Base-by-base conservation (phyloP, 768 basidiomycete genomes). In the Leccinellum albellum region DNA sequence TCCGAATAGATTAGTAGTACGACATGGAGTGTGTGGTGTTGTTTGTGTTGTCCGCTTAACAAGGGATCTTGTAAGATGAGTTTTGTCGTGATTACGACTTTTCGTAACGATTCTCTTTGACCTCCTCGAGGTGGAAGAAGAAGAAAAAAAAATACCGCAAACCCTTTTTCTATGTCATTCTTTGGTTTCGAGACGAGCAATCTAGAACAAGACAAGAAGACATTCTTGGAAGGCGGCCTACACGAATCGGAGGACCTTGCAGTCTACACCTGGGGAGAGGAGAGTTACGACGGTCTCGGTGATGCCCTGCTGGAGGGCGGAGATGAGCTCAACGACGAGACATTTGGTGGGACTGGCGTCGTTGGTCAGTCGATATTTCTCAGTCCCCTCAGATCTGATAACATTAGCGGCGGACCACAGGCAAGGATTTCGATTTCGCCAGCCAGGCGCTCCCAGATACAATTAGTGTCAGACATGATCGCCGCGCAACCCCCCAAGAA, bases 311-410 rank as follows among this genome's bases (percentile, higher is more conserved):
- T 88, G 64, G 96, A 98, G 73, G 88, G 87, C 42, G 86, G 86
- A 55, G 94, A 98, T 78, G 94, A 95, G 63, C 70, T 95, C 64
- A 98, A 99, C 74, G 93, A 96, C 73, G 94, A 96, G 77, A 99
- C 97, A 3, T 99, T 99, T 75, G 97, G 95, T 29, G 81, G 75
- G 40, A 61, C 76, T 50, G 86, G 79, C 32, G 74, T 68, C 61
- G 82, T 96, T 57, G 92, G 94, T 94, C 70, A 79, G 88, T 74
- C 54, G 51, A 17, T 20, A 35, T 12, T 29, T n/a, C 32, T 3
- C 49, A 55, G 15, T 31, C 9, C 37, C 32, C 47, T 55, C 35
- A 32, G 58, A 66, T 67, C 62, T 56, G 55, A 61, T 54, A 6
- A 32, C 51, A 50, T 54, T 66, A 28, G 56, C 50, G 47, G 23